A percentile compares a stretch with the other conserved stretches of the same genome.
phyloP scores from a whole-genome alignment of 225 moss, liverwort and hornwort species.

The Physcomitrium patens region DNA sequence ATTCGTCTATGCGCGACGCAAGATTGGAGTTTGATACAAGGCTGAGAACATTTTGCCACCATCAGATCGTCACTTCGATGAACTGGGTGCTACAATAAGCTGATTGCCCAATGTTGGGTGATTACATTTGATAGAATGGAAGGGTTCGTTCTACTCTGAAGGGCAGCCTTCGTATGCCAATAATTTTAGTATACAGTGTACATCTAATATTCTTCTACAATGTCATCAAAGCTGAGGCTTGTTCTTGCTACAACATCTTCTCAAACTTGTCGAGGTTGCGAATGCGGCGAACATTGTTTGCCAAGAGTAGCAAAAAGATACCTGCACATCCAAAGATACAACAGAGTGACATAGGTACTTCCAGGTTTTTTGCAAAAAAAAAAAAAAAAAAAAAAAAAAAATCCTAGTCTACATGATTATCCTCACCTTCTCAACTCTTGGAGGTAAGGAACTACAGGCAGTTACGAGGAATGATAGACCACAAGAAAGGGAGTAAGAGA shows the following conservation, averaged over 20 bases:
- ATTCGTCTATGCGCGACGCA: background rate
- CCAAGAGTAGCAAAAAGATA: conserved; percentile 69
- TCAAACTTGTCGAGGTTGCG: conserved; percentile 92
- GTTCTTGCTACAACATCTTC: conserved; percentile 68
- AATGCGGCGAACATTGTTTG: conserved; percentile 73
- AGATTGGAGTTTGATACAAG: background rate
- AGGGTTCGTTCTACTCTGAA: background rate
- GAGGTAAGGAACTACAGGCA: too few relatives aligned
- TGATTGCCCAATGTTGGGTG: conserved; percentile 25
- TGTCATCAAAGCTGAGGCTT: background rate
- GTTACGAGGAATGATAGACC: too few relatives aligned
- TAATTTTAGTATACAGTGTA: conserved; percentile 18
- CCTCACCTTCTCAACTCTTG: too few relatives aligned
- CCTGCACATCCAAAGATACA: conserved; percentile 48
- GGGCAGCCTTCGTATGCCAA: background rate
- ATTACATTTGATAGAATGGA: background rate
- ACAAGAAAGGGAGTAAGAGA: too few relatives aligned
- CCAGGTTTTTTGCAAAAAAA: too few relatives aligned
- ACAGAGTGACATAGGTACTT: background rate
- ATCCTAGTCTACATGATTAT: too few relatives aligned
- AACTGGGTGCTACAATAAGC: background rate
- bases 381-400: too few relatives aligned
- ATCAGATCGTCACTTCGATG: background rate
- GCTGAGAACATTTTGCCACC: background rate
- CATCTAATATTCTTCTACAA: background rate